Percentiles rank a stretch among this genome's conserved stretches.
These are phyloP conservation scores for Amanita fuliginea DNA, from an alignment of 768 basidiomycete species.

Conservation along the genomic window DNA sequence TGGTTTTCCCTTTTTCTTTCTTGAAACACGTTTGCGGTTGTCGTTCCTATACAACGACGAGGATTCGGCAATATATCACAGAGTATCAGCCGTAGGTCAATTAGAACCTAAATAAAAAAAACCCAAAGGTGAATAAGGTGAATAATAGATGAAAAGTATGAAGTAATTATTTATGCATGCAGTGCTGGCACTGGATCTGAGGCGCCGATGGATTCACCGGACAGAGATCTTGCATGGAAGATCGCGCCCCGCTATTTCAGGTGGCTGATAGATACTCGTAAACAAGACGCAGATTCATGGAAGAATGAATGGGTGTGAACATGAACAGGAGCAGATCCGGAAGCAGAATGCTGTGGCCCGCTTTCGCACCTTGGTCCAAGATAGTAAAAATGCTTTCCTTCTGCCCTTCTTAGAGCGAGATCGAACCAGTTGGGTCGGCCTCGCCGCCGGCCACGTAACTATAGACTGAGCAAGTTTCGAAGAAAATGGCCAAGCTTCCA, in stretches of 20 bases:
- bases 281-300: conserved; percentile 4
- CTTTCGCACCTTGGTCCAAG: not conserved
- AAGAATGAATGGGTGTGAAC: conserved; percentile 1
- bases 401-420: conserved; percentile 2
- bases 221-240: conserved; percentile 2
- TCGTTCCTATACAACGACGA: not conserved
- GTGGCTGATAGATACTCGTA: conserved; percentile 5
- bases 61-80: conserved; percentile 6
- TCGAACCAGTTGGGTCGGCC: conserved; percentile 3
- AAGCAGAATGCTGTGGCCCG: conserved; percentile 2
- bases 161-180: not conserved
- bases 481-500: not conserved
- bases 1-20: conserved; percentile 2
- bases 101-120: conserved; percentile 3
- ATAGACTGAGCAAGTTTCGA: not conserved
- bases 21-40: conserved; percentile 2
- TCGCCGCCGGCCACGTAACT: conserved; percentile 1
- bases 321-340: conserved; percentile 5
- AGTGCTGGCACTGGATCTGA: not conserved
- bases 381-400: not conserved
- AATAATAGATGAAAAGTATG: conserved; percentile 3
- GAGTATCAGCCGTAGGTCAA: conserved; percentile 4
- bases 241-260: not conserved
- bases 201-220: conserved; percentile 2
- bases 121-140: not conserved